Evolutionary conservation across 2,329 filamentous ascomycete species (phyloP).

Genomic region (Ascochyta rabiei): DNA sequence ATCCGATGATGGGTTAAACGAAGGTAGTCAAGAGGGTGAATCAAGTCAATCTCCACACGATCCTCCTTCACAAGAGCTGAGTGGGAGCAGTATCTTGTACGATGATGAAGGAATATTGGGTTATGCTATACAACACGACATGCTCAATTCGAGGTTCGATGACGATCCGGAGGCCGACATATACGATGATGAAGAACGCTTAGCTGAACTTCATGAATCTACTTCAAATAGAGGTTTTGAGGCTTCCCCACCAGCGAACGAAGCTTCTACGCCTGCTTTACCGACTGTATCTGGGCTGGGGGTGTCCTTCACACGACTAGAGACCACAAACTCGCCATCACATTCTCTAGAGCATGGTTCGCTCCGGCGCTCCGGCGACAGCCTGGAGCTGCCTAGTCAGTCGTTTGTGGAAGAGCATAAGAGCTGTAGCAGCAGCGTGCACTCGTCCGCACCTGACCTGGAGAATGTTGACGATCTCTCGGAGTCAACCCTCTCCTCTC

Average conservation of each 20-base stretch:
- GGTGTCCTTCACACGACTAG: slow-evolving; percentile 21
- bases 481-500: slow-evolving; percentile 72
- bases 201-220: slow-evolving; percentile 17
- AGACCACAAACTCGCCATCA: slow-evolving; percentile 10
- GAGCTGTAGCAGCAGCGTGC: slow-evolving; percentile 2
- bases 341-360: slow-evolving; percentile 16
- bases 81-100: slow-evolving; percentile 41
- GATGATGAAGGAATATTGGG: slow-evolving; percentile 44
- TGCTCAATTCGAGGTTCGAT: slow-evolving; percentile 37
- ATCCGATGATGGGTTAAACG: slow-evolving; percentile 42
- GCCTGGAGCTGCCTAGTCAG: slow-evolving; percentile 23
- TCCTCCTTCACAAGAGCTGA: slow-evolving; percentile 22
- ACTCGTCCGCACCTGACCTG: background rate
- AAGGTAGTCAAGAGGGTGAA: slow-evolving; percentile 14
- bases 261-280: slow-evolving; percentile 24
- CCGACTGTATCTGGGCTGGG: slow-evolving; percentile 37
- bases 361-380: slow-evolving; percentile 16
- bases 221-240: slow-evolving; percentile 20
- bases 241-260: slow-evolving; percentile 21
- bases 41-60: slow-evolving; percentile 16
- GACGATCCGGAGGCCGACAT: slow-evolving; percentile 14
- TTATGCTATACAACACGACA: slow-evolving; percentile 40
- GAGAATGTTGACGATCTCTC: slow-evolving; percentile 34
- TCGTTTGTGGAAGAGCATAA: slow-evolving; percentile 12
- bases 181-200: slow-evolving; percentile 1